These are phyloP conservation scores for Dactylis glomerata DNA, from an alignment of 176 grass and related monocot genomes.

Conservation along the genomic window DNA sequence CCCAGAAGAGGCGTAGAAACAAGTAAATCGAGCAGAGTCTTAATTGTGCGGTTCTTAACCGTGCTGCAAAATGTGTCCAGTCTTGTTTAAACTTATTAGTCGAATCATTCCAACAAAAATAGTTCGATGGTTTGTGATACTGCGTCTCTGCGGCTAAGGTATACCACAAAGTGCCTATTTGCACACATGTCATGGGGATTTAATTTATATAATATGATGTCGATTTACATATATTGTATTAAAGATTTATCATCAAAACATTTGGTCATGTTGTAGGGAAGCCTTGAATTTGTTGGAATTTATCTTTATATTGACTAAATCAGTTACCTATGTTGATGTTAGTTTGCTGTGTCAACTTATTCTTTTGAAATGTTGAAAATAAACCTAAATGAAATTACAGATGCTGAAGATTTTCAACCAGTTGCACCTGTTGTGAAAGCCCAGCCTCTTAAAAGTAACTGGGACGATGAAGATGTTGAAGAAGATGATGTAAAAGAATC, in stretches of 20 bases:
- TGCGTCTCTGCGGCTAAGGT: not conserved
- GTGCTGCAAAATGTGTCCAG: not conserved
- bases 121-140: too few species aligned
- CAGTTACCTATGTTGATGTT: not conserved
- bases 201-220: not conserved
- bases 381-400: constrained; percentile 29
- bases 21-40: too few species aligned
- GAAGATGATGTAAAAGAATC: constrained; percentile 84
- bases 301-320: not conserved
- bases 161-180: not conserved
- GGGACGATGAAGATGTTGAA: constrained; percentile 88
- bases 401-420: constrained; percentile 71
- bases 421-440: constrained; percentile 35
- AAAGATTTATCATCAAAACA: not conserved
- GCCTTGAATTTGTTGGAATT: not conserved
- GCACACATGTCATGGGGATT: not conserved
- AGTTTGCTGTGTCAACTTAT: not conserved
- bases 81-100: not conserved
- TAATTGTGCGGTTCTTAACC: not conserved
- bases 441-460: constrained; percentile 57
- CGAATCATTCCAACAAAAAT: too few species aligned
- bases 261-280: not conserved
- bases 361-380: constrained; percentile 8
- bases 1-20: too few species aligned
- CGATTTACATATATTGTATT: not conserved